Evolutionary conservation across 164 flowering plant genomes (phyloP), one percentile per base, ranked within the genome.

Genomic region (Litsea cubeba): DNA sequence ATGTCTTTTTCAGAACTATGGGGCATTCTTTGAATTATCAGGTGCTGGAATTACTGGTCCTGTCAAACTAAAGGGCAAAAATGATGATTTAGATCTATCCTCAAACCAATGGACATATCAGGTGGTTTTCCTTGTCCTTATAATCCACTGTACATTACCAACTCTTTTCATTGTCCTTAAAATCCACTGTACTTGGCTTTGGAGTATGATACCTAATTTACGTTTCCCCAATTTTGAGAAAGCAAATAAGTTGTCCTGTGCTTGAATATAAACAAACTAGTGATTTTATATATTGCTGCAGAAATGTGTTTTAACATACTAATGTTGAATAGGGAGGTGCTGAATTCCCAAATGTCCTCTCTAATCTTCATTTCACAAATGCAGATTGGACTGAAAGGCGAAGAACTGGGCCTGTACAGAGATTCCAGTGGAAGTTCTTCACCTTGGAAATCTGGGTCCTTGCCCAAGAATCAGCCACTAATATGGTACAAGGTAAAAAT

Each of bases 11-110:
- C 86, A 96, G 99, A 96, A 96, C 76, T 96, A 92, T 84, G 99
- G 99, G 75, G 95, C 95, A 65, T 91, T 85, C 78, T 96, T 79
- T 77, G 99, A 96, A 62, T 28, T 2, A 76, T 6, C 2, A 3
- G 98, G 99, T 68, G 98, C 99, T 10, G 98, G 99, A 50, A 77
- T 93, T 69, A 96, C 97, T 68, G 98, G 98, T 79, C 97, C 98
- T 11, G 93, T 92, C 69, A 84, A 79, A 77, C 79, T 96, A 58
- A 86, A 83, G 82, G 86, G 88, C 12, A 78, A 76, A 32, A 88
- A 81, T 73, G 92, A 88, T 40, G 77, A 81, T 24, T 58, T 86
- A 74, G 97, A 94, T 83, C 90, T 96, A 71, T 88, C 98, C 68
- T 87, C 98, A 20, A 82, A 78, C 78, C 82, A 77, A 74, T 94